Conservation (phyloP, 208 protist species). For the Leishmania mexicana region DNA sequence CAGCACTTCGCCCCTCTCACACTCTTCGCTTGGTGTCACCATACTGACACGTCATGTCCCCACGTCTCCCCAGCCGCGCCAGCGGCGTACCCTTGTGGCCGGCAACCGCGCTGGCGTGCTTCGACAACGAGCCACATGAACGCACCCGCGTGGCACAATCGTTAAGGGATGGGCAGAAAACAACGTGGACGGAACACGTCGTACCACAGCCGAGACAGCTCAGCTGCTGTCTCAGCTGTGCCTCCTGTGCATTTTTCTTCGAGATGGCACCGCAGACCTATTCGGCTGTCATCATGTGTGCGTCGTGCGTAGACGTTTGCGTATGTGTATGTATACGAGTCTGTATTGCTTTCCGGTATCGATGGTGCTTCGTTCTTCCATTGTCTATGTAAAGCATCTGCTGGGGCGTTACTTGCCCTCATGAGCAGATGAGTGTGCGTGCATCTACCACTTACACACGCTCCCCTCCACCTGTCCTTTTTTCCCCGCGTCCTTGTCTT, state of each 20-base stretch:
- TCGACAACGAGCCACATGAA: background rate
- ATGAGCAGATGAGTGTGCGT: background rate
- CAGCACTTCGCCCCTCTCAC: background rate
- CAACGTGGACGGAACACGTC: background rate
- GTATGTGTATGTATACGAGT: background rate
- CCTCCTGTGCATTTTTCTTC: background rate
- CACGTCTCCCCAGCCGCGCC: background rate
- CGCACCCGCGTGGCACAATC: background rate
- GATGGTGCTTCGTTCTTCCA: background rate
- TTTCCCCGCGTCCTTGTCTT: too few relatives aligned
- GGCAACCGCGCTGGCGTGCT: background rate
- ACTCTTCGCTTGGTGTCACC: background rate
- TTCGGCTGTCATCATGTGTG: background rate
- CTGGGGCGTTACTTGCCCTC: background rate
- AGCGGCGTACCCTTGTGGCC: background rate
- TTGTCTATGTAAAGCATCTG: constrained; percentile 5
- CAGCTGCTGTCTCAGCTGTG: background rate
- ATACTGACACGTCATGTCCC: background rate
- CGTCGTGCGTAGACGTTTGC: background rate
- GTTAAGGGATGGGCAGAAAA: background rate
- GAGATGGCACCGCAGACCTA: background rate
- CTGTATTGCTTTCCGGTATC: background rate
- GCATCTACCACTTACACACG: background rate
- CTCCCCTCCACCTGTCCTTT: background rate
- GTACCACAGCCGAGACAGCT: background rate